Evolutionary conservation across 371 early-diverging fungal species (phyloP), one percentile per base, ranked within the genome.

Genomic region (Apophysomyces elegans): DNA sequence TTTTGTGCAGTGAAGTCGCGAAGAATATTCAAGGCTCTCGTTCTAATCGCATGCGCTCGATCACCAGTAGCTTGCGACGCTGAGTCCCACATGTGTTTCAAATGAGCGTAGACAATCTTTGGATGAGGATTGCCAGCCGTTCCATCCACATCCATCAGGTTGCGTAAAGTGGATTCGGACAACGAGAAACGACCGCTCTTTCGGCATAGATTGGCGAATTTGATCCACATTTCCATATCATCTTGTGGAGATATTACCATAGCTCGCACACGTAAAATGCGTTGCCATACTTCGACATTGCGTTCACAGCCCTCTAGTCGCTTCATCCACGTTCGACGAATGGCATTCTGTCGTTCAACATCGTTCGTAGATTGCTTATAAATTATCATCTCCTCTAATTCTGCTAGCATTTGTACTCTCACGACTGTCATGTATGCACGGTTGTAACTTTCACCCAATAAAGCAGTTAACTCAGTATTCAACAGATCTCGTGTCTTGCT

Each of bases 201-300:
- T 56, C 98, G 91, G 71, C 97, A 96, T 62, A 98, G 74, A 65
- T 95, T 95, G 60, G 95, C 91, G 78, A 96, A 98, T 76, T 97
- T 96, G 74, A 98, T 94, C 90, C 95, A 95, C 85, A 92, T 92
- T 45, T 95, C 97, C 85, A 95, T 89, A 65, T 97, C 96, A 63
- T 95, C 95, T 57, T 90, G 86, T 13, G 98, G 97, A 0, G 93
- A 84, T 16, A 97, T 79, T 0, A 97, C 98, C 75, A 97, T 87
- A 4, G 95, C 87, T 21, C 95, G 90, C 5, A 98, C 93, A 61
- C 91, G 91, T 58, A 98, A 75, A 57, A 98, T 89, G 59, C 93
- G 86, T 67, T 96, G 96, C 99, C 98, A 98, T 37, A 97, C 93
- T 44, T 96, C 96, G 4, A 99, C 95, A 67, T 96, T 96, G 37